Evolutionary conservation across 805 yeast genomes (phyloP).

Genomic region (Priceomyces fermenticarens): DNA sequence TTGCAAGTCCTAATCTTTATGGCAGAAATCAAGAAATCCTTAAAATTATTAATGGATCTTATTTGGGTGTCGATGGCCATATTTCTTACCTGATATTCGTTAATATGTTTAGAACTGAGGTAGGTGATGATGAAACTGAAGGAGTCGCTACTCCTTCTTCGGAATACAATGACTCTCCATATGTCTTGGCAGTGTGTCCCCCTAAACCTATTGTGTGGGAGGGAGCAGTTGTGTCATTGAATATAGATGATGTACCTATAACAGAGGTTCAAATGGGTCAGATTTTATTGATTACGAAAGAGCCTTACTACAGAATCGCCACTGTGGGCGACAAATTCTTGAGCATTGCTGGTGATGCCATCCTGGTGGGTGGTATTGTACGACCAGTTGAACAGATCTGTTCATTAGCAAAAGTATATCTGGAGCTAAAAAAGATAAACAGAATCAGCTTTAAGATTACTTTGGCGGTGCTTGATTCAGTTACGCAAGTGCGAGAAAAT

Average conservation of each 20-base stretch:
- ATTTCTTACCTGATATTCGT: slow-evolving; percentile 24
- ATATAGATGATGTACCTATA: slow-evolving; percentile 44
- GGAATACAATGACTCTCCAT: slow-evolving; percentile 37
- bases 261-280: slow-evolving; percentile 66
- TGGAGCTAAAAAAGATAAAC: slow-evolving; percentile 64
- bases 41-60: slow-evolving; percentile 37
- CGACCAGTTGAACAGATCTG: slow-evolving; percentile 61
- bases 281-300: slow-evolving; percentile 63
- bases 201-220: slow-evolving; percentile 89
- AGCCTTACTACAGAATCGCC: slow-evolving; percentile 57
- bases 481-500: slow-evolving; percentile 48
- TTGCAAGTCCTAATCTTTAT: slow-evolving; percentile 64
- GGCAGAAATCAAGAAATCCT: slow-evolving; percentile 38
- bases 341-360: slow-evolving; percentile 53
- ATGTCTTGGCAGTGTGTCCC: slow-evolving; percentile 71
- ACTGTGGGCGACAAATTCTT: slow-evolving; percentile 55
- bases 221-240: slow-evolving; percentile 65
- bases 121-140: slow-evolving; percentile 11
- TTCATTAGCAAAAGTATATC: slow-evolving; percentile 69
- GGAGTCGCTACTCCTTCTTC: neutral
- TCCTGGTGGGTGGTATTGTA: slow-evolving; percentile 35
- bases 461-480: slow-evolving; percentile 60
- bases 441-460: slow-evolving; percentile 67
- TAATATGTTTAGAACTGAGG: slow-evolving; percentile 17
- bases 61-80: slow-evolving; percentile 34